phyloP scores from a whole-genome alignment of 2,329 filamentous ascomycete genomes.

The Stemphylium beticola region DNA sequence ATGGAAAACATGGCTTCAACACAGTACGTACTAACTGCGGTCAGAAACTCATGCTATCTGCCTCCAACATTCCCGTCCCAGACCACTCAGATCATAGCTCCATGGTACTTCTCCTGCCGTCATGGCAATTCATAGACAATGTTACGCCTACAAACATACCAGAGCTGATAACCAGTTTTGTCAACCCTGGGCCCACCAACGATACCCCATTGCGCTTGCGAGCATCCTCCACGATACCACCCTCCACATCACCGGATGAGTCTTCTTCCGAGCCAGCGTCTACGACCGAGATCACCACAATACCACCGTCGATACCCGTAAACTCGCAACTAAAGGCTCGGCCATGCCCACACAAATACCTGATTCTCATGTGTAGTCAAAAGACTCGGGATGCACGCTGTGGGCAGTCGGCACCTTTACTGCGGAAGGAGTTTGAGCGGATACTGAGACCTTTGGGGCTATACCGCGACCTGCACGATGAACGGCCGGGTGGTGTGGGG shows the following conservation, averaged over 20 bases:
- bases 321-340: constrained; percentile 59
- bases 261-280: constrained; percentile 19
- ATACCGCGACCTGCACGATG: constrained; percentile 85
- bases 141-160: constrained; percentile 78
- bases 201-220: constrained; percentile 62
- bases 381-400: constrained; percentile 93
- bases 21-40: background rate
- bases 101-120: constrained; percentile 80
- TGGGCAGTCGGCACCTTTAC: constrained; percentile 87
- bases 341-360: constrained; percentile 78
- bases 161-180: constrained; percentile 71
- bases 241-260: constrained; percentile 21
- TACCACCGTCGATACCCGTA: constrained; percentile 37
- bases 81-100: constrained; percentile 68
- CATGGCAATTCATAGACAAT: constrained; percentile 82
- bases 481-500: constrained; percentile 87
- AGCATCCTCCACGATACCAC: constrained; percentile 17
- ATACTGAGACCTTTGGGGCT: constrained; percentile 85
- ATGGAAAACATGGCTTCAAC: background rate
- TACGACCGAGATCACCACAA: constrained; percentile 20
- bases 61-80: constrained; percentile 87
- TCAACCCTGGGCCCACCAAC: constrained; percentile 77
- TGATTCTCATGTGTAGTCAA: constrained; percentile 94
- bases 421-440: constrained; percentile 87
- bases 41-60: constrained; percentile 86